These are phyloP conservation scores for Aspergillus saccharolyticus DNA, from an alignment of 495 filamentous ascomycete genomes.

Conservation along the genomic window DNA sequence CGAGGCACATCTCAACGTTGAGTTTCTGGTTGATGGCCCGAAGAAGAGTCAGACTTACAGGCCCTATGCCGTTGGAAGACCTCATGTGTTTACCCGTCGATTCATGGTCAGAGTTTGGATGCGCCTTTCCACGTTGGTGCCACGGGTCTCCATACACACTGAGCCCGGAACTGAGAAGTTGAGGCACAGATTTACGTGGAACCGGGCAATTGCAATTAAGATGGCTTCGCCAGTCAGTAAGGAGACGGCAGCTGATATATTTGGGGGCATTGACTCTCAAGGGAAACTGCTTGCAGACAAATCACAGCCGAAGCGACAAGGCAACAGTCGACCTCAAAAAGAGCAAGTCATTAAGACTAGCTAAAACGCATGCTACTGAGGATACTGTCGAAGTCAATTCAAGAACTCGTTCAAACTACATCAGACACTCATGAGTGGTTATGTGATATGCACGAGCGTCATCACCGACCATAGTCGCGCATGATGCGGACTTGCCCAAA, in stretches of 20 bases:
- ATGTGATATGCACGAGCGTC: not conserved
- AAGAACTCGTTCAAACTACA: not conserved
- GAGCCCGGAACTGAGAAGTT: constrained; percentile 18
- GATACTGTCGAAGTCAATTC: not conserved
- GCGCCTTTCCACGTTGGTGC: constrained; percentile 37
- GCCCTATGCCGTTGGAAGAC: constrained; percentile 27
- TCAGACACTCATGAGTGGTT: not conserved
- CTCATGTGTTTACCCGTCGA: constrained; percentile 37
- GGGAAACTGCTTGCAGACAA: constrained; percentile 2
- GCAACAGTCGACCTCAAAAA: not conserved
- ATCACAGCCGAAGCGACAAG: not conserved
- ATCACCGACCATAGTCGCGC: no score
- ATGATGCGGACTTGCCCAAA: constrained; percentile 7
- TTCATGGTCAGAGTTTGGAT: constrained; percentile 45
- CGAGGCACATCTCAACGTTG: constrained; percentile 9
- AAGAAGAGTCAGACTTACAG: constrained; percentile 33
- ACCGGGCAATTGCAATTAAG: constrained; percentile 13
- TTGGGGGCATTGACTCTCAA: constrained; percentile 1
- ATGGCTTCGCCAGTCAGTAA: constrained; percentile 3
- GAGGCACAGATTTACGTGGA: constrained; percentile 27
- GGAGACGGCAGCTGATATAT: not conserved
- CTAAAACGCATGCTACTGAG: not conserved
- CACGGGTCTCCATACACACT: constrained; percentile 13
- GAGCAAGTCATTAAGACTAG: not conserved
- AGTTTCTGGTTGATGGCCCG: constrained; percentile 29